These are phyloP conservation scores for Lactarius pseudohatsudake DNA, from an alignment of 768 basidiomycete species.

Conservation along the genomic window DNA sequence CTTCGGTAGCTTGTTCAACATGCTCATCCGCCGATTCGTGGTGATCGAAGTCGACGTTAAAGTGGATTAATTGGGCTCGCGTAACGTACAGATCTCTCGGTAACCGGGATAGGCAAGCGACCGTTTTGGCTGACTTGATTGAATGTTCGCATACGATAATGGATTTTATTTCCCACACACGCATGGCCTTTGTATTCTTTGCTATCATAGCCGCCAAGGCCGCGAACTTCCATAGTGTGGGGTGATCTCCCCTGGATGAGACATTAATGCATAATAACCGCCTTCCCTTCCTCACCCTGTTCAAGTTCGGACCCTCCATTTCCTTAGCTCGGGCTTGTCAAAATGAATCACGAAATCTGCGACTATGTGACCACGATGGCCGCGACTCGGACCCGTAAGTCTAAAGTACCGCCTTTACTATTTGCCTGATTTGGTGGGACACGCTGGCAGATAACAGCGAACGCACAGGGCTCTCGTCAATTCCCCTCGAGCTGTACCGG, in stretches of 20 bases:
- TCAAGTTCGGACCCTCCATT: background rate
- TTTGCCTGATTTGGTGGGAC: background rate
- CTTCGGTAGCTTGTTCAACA: constrained; percentile 91
- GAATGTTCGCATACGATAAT: background rate
- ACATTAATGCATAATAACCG: background rate
- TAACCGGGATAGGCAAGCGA: constrained; percentile 10
- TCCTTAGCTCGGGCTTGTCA: background rate
- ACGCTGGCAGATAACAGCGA: background rate
- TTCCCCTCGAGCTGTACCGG: constrained; percentile 21
- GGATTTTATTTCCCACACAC: background rate
- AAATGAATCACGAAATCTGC: background rate
- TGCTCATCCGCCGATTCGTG: constrained; percentile 80
- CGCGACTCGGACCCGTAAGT: background rate
- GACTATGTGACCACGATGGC: background rate
- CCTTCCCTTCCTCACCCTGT: background rate
- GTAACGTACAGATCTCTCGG: background rate
- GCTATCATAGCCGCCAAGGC: background rate
- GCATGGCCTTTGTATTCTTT: background rate
- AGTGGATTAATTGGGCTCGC: background rate
- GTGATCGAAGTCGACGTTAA: constrained; percentile 40
- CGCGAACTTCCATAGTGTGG: no score
- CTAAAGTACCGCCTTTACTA: background rate
- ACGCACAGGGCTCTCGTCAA: background rate
- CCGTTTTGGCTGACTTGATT: background rate
- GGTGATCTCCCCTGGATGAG: background rate